A percentile compares a stretch with the other conserved stretches of the same genome.
These are phyloP conservation scores for Sugiyamaella sp. DNA, from an alignment of 1,139 yeast species.

Conservation along the genomic window DNA sequence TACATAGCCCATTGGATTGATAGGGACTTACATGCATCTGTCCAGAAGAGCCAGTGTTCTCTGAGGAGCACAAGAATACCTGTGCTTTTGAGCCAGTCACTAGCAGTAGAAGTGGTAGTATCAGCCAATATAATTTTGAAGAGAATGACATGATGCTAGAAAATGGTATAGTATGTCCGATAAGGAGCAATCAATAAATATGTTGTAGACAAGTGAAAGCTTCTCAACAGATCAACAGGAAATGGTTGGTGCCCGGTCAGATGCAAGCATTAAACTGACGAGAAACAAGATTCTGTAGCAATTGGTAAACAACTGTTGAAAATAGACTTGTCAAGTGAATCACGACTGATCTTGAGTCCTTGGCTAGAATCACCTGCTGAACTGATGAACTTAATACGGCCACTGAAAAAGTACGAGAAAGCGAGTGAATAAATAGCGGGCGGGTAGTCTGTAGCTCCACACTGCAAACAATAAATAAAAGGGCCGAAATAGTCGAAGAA, in stretches of 20 bases:
- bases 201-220: too few relatives aligned
- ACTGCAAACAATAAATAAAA: too few relatives aligned
- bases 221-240: too few relatives aligned
- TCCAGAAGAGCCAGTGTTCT: conserved; percentile 47
- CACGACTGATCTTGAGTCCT: too few relatives aligned
- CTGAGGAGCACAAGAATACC: conserved; percentile 49
- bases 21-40: conserved; percentile 39
- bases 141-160: conserved; percentile 3
- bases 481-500: background rate
- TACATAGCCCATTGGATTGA: conserved; percentile 61
- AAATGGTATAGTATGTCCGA: background rate
- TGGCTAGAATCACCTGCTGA: background rate
- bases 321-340: too few relatives aligned
- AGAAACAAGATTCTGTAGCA: too few relatives aligned
- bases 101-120: conserved; percentile 1
- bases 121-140: background rate
- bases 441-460: too few relatives aligned
- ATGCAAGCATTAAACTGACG: too few relatives aligned
- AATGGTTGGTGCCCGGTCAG: too few relatives aligned
- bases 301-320: too few relatives aligned
- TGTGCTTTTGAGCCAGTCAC: conserved; percentile 3
- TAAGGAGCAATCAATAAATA: too few relatives aligned
- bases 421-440: conserved; percentile 5
- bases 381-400: too few relatives aligned
- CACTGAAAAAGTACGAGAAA: background rate